Evolutionary conservation across 345 rosid species (phyloP).

Genomic region (Triadica sebifera): DNA sequence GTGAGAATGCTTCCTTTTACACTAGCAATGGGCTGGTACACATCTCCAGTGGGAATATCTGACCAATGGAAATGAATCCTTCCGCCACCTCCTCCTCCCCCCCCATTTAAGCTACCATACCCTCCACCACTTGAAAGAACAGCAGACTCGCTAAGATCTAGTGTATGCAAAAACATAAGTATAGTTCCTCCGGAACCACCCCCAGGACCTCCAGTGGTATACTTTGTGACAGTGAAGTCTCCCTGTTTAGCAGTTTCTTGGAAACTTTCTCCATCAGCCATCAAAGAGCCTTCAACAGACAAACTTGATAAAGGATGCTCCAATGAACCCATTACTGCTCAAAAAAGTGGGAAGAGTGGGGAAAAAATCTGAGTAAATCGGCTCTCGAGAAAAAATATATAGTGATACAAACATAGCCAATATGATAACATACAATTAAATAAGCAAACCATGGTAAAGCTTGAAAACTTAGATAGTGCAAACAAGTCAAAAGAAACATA

Average conservation of each 20-base stretch:
- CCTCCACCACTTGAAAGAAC: conserved; percentile 90
- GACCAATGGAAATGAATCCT: conserved; percentile 99
- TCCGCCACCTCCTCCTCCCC: conserved; percentile 99
- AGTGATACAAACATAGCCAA: background rate
- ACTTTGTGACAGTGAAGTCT: conserved; percentile 21
- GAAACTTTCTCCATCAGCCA: conserved; percentile 83
- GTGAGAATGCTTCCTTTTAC: conserved; percentile 68
- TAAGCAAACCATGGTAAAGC: conserved; percentile 1
- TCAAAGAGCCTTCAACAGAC: conserved; percentile 70
- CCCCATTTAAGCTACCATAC: conserved; percentile 66
- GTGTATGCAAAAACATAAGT: conserved; percentile 64
- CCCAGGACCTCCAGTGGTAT: conserved; percentile 58
- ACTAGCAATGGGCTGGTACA: conserved; percentile 94
- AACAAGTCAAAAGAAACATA: background rate
- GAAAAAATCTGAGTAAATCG: too few relatives aligned
- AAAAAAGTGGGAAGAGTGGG: conserved; percentile 23
- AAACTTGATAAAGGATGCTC: conserved; percentile 91
- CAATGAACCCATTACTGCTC: conserved; percentile 87
- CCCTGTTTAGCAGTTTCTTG: conserved; percentile 31
- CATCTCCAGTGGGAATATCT: conserved; percentile 93
- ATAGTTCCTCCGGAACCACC: conserved; percentile 98
- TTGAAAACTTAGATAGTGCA: background rate
- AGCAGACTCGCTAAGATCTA: conserved; percentile 62
- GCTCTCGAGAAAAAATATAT: too few relatives aligned
- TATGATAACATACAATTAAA: conserved; percentile 1